Evolutionary conservation across 306 rosid species (phyloP).

Genomic region (Pterocarpus santalinus): DNA sequence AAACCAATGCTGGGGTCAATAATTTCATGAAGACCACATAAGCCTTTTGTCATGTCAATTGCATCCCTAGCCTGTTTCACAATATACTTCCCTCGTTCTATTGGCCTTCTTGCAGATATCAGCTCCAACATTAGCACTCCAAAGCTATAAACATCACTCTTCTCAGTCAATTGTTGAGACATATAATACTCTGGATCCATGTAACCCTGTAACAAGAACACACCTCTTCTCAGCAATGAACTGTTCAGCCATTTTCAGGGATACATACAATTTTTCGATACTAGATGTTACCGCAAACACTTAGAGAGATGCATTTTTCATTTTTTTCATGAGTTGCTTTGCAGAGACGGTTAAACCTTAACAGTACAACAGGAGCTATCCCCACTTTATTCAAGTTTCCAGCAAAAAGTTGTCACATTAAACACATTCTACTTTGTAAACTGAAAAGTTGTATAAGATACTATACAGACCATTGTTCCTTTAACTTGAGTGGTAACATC

Average conservation of each 20-base stretch:
- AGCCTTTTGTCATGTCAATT: constrained; percentile 50
- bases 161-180: constrained; percentile 57
- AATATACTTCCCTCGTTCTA: constrained; percentile 60
- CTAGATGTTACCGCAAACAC: neutral
- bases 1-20: constrained; percentile 56
- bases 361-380: no score
- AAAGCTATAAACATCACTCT: constrained; percentile 77
- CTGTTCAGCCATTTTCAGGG: neutral
- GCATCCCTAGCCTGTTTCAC: constrained; percentile 58
- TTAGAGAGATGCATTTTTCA: neutral
- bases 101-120: constrained; percentile 65
- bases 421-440: neutral
- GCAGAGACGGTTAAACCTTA: no score
- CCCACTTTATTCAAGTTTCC: no score
- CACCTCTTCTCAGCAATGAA: constrained; percentile 21
- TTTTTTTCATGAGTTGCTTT: neutral
- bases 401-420: neutral
- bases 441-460: constrained; percentile 3
- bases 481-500: constrained; percentile 73
- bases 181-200: constrained; percentile 55
- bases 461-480: constrained; percentile 70
- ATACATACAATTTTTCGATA: neutral
- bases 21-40: constrained; percentile 47
- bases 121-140: constrained; percentile 75
- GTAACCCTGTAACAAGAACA: constrained; percentile 64